These are phyloP conservation scores for Vitis amurensis DNA, from an alignment of 164 flowering plant species.

Conservation along the genomic window DNA sequence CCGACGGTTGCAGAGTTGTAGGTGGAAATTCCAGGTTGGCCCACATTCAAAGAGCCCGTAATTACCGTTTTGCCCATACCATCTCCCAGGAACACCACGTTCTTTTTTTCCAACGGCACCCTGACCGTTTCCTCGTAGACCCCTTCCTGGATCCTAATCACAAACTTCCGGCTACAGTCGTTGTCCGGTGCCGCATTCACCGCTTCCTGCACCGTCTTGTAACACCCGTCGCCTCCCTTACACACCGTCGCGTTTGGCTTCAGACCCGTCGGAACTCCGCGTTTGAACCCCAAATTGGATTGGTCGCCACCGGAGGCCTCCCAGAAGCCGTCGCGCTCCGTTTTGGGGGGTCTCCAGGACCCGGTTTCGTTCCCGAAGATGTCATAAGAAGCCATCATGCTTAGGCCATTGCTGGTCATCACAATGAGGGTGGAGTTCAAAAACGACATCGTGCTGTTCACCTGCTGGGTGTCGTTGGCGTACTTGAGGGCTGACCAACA, in stretches of 20 bases:
- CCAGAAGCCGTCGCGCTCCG: constrained; percentile 93
- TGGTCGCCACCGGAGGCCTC: constrained; percentile 22
- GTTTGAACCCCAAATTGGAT: constrained; percentile 19
- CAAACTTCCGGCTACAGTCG: constrained; percentile 33
- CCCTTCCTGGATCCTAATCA: constrained; percentile 71
- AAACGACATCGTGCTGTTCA: constrained; percentile 62
- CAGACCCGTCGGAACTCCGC: constrained; percentile 42
- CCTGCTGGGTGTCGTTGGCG: constrained; percentile 55
- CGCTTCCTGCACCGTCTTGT: constrained; percentile 69
- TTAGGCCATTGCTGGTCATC: constrained; percentile 59
- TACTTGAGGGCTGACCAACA: constrained; percentile 72
- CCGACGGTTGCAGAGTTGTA: constrained; percentile 84
- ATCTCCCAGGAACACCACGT: constrained; percentile 83
- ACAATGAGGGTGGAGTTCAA: constrained; percentile 28
- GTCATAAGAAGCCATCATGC: constrained; percentile 67
- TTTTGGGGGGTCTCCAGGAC: constrained; percentile 64
- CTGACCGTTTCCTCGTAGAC: constrained; percentile 75
- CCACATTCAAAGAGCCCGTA: constrained; percentile 60
- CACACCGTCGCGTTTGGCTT: constrained; percentile 70
- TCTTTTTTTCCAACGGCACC: constrained; percentile 67
- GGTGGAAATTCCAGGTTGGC: constrained; percentile 61
- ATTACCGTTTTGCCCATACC: constrained; percentile 92
- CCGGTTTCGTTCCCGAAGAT: constrained; percentile 40
- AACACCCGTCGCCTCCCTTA: constrained; percentile 38
- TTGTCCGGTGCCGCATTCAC: constrained; percentile 67